A percentile compares a stretch with the other conserved stretches of the same genome.
Evolutionary conservation across 441 rosid genomes (phyloP).

Genomic region (Omphalea diandra): DNA sequence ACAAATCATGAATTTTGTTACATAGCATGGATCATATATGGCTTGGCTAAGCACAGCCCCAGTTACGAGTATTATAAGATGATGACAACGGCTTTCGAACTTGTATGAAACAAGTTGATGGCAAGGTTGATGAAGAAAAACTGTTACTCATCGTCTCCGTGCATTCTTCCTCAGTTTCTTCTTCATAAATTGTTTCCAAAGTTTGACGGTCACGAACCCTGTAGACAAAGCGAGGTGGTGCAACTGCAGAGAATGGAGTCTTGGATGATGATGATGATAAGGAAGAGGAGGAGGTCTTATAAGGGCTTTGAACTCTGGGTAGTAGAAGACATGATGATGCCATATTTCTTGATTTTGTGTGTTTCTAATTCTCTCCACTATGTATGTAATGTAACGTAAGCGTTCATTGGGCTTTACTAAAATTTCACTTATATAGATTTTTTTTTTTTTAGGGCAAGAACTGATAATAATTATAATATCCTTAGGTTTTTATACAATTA

Average conservation of each 20-base stretch:
- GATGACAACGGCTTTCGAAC: conserved; percentile 14
- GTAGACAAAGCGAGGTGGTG: conserved; percentile 25
- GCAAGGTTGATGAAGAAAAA: conserved; percentile 2
- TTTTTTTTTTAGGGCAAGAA: too few relatives aligned
- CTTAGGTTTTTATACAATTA: neutral
- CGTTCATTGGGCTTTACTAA: too few relatives aligned
- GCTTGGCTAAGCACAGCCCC: conserved; percentile 19
- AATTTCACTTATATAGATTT: too few relatives aligned
- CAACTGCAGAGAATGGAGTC: conserved; percentile 38
- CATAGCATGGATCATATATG: neutral
- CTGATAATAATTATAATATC: neutral
- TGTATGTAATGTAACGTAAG: too few relatives aligned
- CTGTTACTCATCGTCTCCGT: neutral
- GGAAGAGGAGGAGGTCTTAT: too few relatives aligned
- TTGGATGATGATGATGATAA: too few relatives aligned
- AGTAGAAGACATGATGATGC: neutral
- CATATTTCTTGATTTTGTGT: conserved; percentile 4
- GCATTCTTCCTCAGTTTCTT: too few relatives aligned
- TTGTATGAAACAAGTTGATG: conserved; percentile 29
- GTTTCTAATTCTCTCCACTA: too few relatives aligned
- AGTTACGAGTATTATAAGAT: neutral
- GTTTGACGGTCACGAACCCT: conserved; percentile 19
- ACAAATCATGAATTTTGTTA: too few relatives aligned
- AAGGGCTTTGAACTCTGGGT: neutral
- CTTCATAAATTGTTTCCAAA: conserved; percentile 41